A percentile compares a stretch with the other conserved stretches of the same genome.
These are phyloP conservation scores for Chrysopogon serrulatus DNA, from an alignment of 176 grass and related monocot genomes.

Conservation along the genomic window DNA sequence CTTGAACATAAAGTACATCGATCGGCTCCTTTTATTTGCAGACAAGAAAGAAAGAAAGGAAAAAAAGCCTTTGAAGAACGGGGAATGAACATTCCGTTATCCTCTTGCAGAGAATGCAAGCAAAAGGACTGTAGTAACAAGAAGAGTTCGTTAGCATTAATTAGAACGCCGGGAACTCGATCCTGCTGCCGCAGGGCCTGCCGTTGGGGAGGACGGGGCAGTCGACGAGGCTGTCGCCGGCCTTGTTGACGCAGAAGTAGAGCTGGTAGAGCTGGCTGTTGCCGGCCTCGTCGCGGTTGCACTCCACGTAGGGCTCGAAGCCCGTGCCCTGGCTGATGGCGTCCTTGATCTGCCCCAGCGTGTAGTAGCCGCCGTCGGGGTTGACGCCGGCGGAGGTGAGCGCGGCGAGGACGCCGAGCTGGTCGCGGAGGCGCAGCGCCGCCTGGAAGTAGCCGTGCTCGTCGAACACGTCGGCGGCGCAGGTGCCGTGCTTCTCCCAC, in stretches of 20 bases:
- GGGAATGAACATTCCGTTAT: neutral
- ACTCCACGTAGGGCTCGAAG: constrained; percentile 56
- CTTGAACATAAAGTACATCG: neutral
- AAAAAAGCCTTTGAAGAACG: neutral
- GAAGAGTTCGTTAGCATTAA: too few relatives aligned
- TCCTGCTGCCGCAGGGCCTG: constrained; percentile 29
- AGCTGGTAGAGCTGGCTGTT: constrained; percentile 88
- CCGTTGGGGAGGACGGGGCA: constrained; percentile 59
- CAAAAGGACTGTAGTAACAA: too few relatives aligned
- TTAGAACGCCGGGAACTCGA: constrained; percentile 31
- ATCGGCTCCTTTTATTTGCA: neutral
- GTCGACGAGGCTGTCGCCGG: constrained; percentile 41
- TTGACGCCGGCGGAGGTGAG: constrained; percentile 32
- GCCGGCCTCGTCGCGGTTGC: constrained; percentile 74
- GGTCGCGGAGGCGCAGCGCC: constrained; percentile 48
- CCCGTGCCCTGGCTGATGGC: constrained; percentile 44
- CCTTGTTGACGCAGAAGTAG: constrained; percentile 72
- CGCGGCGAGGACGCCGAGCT: constrained; percentile 42
- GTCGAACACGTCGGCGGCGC: constrained; percentile 50
- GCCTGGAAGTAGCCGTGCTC: constrained; percentile 78
- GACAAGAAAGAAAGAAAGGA: too few relatives aligned
- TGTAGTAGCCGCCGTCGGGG: constrained; percentile 65
- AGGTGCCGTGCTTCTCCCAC: constrained; percentile 98
- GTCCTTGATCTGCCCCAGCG: constrained; percentile 30
- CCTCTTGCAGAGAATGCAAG: neutral